Evolutionary conservation across 2,329 filamentous ascomycete genomes (phyloP).

Genomic region (Metarhizium album): DNA sequence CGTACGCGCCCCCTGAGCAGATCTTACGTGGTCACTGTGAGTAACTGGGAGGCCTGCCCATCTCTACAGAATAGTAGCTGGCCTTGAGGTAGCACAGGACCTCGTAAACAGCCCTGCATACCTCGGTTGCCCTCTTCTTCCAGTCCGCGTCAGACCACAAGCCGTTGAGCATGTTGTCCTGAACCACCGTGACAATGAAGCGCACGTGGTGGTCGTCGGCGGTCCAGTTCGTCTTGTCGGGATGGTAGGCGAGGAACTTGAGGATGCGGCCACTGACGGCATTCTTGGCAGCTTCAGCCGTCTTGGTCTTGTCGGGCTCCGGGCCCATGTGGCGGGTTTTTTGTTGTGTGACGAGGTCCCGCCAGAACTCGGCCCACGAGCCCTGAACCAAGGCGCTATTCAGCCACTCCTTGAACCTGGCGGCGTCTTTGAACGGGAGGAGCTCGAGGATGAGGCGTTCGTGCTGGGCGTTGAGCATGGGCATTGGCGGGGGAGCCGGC

Average conservation of each 20-base stretch:
- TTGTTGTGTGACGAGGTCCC: constrained; percentile 24
- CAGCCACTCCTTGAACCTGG: constrained; percentile 26
- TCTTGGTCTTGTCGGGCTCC: constrained; percentile 24
- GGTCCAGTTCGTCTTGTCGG: constrained; percentile 25
- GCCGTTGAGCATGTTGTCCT: constrained; percentile 22
- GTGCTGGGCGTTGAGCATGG: constrained; percentile 19
- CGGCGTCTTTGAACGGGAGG: constrained; percentile 23
- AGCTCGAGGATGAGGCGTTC: constrained; percentile 29
- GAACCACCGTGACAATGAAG: constrained; percentile 26
- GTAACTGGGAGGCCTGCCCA: constrained; percentile 18
- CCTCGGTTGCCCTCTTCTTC: constrained; percentile 20
- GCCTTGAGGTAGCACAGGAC: constrained; percentile 24
- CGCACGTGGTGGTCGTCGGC: constrained; percentile 27
- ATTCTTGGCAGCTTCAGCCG: constrained; percentile 19
- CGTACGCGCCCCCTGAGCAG: no score
- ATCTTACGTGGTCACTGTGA: no score
- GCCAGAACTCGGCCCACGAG: constrained; percentile 26
- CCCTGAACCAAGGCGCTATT: constrained; percentile 19
- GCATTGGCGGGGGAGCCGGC: background rate
- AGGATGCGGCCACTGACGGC: constrained; percentile 18
- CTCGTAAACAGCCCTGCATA: constrained; percentile 25
- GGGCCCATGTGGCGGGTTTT: no score
- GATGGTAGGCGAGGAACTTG: constrained; percentile 25
- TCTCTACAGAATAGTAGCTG: constrained; percentile 10
- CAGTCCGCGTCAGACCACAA: constrained; percentile 19